phyloP scores from a whole-genome alignment of 352 stramenopile genomes.

The Phytophthora ramorum region DNA sequence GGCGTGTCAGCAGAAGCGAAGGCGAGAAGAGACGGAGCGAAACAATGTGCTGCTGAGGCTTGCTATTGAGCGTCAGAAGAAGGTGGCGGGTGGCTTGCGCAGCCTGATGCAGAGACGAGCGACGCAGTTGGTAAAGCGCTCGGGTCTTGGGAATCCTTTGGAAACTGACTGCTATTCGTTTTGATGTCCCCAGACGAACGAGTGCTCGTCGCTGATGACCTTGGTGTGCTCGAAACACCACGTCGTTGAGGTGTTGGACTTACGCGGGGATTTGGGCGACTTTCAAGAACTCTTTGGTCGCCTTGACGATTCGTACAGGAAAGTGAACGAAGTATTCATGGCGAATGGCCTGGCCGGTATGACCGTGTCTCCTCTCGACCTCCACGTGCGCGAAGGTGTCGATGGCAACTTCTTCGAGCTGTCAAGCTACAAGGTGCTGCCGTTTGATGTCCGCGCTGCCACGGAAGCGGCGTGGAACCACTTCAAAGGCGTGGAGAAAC shows the following conservation, averaged over 20 bases:
- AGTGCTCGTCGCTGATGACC: constrained; percentile 17
- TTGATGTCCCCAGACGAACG: constrained; percentile 7
- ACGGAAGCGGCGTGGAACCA: constrained; percentile 23
- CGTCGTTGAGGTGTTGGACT: constrained; percentile 9
- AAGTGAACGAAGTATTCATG: constrained; percentile 26
- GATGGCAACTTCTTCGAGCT: constrained; percentile 31
- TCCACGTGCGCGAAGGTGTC: constrained; percentile 23
- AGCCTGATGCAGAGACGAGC: constrained; percentile 38
- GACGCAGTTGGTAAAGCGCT: constrained; percentile 8
- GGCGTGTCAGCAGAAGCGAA: constrained; percentile 19
- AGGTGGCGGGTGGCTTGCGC: constrained; percentile 43
- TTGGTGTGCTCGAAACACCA: neutral
- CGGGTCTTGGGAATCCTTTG: neutral
- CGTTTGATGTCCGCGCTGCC: constrained; percentile 16
- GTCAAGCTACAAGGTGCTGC: constrained; percentile 28
- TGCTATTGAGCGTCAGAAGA: constrained; percentile 47
- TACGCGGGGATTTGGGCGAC: constrained; percentile 11
- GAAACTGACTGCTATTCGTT: neutral
- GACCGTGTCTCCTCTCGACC: constrained; percentile 15
- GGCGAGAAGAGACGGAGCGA: constrained; percentile 25
- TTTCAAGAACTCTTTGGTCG: constrained; percentile 26
- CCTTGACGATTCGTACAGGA: constrained; percentile 14
- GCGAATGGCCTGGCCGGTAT: constrained; percentile 25
- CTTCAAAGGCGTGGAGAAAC: constrained; percentile 34
- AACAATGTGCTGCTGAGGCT: constrained; percentile 37